Evolutionary conservation across 768 basidiomycete species (phyloP).

Genomic region (Gymnopilus dilepis): DNA sequence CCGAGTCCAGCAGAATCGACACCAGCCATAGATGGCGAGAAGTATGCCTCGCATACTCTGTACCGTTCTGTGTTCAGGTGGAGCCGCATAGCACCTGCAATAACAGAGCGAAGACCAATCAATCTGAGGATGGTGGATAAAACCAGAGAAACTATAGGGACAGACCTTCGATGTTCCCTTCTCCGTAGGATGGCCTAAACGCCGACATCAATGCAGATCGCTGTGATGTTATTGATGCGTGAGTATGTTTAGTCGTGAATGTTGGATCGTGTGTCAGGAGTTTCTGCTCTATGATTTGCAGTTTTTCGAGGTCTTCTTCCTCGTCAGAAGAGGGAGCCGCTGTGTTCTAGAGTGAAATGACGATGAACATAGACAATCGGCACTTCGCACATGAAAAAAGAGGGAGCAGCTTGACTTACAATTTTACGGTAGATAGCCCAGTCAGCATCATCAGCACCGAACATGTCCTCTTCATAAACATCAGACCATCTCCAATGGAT

Average conservation of each 20-base stretch:
- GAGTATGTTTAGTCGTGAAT: conserved; percentile 83
- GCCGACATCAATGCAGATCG: conserved; percentile 87
- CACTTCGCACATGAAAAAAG: no score
- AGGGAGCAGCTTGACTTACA: conserved; percentile 48
- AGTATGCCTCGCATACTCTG: conserved; percentile 91
- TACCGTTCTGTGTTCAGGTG: conserved; percentile 91
- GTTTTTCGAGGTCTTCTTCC: conserved; percentile 83
- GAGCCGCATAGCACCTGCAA: conserved; percentile 68
- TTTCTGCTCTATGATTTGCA: conserved; percentile 79
- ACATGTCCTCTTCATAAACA: conserved; percentile 74
- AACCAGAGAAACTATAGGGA: neutral
- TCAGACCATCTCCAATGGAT: neutral
- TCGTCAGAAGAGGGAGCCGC: conserved; percentile 80
- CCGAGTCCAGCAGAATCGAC: conserved; percentile 92
- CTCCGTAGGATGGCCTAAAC: conserved; percentile 81
- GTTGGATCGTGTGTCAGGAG: conserved; percentile 83
- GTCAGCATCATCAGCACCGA: conserved; percentile 93
- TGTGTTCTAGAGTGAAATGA: conserved; percentile 65
- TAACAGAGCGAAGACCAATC: neutral
- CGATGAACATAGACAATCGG: no score
- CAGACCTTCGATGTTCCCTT: conserved; percentile 70
- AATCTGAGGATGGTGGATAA: neutral
- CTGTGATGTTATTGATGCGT: conserved; percentile 75
- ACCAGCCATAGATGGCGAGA: conserved; percentile 93
- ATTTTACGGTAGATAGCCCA: conserved; percentile 99